Conservation (phyloP, 2,329 filamentous ascomycete genomes). For the Aspergillus sojae region DNA sequence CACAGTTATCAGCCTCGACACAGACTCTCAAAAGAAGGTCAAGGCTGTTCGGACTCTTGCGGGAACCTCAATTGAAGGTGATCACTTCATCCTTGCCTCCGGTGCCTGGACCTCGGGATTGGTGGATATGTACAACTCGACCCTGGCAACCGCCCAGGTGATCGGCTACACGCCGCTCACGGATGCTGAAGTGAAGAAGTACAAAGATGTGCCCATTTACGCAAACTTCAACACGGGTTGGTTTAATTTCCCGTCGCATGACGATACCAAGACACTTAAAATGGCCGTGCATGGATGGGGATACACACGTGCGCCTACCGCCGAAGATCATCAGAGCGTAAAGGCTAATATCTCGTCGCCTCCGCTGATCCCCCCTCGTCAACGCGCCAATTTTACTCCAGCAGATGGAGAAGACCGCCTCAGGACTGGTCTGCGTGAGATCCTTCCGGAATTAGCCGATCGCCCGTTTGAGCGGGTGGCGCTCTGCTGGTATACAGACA, state of each 20-base stretch:
- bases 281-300: constrained; percentile 33
- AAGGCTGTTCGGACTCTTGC: constrained; percentile 17
- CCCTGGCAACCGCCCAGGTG: constrained; percentile 19
- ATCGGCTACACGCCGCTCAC: constrained; percentile 33
- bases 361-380: constrained; percentile 15
- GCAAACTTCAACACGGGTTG: constrained; percentile 30
- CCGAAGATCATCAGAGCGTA: constrained; percentile 9
- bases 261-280: constrained; percentile 28
- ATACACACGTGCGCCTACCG: constrained; percentile 46
- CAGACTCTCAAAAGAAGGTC: constrained; percentile 7
- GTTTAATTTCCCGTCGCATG: constrained; percentile 36
- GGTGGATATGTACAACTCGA: constrained; percentile 22
- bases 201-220: constrained; percentile 41
- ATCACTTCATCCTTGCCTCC: constrained; percentile 25
- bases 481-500: constrained; percentile 43
- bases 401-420: constrained; percentile 21
- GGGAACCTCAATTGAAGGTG: constrained; percentile 19
- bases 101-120: constrained; percentile 29
- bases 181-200: constrained; percentile 29
- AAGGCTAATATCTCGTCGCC: constrained; percentile 22
- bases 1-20: constrained; percentile 24
- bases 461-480: constrained; percentile 27
- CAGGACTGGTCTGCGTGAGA: constrained; percentile 20
- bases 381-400: constrained; percentile 22
- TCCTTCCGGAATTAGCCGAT: constrained; percentile 25